A percentile compares a stretch with the other conserved stretches of the same genome.
phyloP scores from a whole-genome alignment of 2,329 filamentous ascomycete species.

The Aspergillus candidus region DNA sequence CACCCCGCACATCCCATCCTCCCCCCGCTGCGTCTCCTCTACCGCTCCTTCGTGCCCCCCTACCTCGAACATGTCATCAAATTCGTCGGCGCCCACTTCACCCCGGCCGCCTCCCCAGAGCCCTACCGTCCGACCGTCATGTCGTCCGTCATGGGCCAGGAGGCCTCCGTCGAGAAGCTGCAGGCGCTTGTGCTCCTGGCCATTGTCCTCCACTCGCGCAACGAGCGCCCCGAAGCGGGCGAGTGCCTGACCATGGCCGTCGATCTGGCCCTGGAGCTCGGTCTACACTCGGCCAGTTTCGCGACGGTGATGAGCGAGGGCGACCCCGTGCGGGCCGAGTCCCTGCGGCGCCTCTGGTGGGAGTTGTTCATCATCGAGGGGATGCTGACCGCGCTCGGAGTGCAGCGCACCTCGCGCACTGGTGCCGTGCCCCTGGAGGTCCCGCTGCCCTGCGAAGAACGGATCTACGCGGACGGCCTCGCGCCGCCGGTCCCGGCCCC shows the following conservation, averaged over 20 bases:
- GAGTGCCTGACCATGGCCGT: slow-evolving; percentile 63
- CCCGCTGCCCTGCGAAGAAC: slow-evolving; percentile 73
- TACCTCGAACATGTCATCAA: slow-evolving; percentile 51
- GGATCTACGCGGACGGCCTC: slow-evolving; percentile 51
- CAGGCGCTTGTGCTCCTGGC: slow-evolving; percentile 73
- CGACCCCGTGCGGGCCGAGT: slow-evolving; percentile 68
- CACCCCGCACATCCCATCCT: slow-evolving; percentile 53
- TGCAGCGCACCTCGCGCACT: slow-evolving; percentile 51
- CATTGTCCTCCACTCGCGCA: slow-evolving; percentile 70
- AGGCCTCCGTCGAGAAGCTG: slow-evolving; percentile 57
- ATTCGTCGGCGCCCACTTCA: slow-evolving; percentile 52
- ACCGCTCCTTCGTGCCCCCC: slow-evolving; percentile 33
- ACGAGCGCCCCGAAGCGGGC: slow-evolving; percentile 62
- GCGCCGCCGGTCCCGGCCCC: slow-evolving; percentile 50
- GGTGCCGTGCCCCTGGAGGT: slow-evolving; percentile 65
- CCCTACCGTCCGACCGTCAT: slow-evolving; percentile 37
- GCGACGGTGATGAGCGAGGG: slow-evolving; percentile 58
- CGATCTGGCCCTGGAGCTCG: slow-evolving; percentile 66
- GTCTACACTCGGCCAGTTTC: slow-evolving; percentile 65
- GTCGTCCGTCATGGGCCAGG: slow-evolving; percentile 25
- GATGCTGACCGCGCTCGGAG: slow-evolving; percentile 68
- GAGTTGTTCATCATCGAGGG: slow-evolving; percentile 74
- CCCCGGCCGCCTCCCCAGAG: slow-evolving; percentile 41
- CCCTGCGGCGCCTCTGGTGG: slow-evolving; percentile 89
- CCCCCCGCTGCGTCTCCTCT: slow-evolving; percentile 42